Conservation (phyloP, 2,329 filamentous ascomycete species). For the Myriosclerotinia duriaeana region DNA sequence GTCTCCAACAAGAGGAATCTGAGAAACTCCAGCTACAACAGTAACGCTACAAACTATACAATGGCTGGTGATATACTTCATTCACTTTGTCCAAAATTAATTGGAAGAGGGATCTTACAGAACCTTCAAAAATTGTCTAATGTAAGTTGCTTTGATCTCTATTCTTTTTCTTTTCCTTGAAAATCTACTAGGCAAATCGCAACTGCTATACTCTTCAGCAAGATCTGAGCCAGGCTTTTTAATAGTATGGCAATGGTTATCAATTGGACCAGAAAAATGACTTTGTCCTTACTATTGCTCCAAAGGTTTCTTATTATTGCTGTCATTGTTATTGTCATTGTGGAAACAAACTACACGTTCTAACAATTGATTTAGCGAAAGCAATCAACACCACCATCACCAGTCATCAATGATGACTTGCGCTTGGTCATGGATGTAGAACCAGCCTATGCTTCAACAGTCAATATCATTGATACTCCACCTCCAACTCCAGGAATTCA, state of each 20-base stretch:
- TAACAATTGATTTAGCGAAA: slow-evolving; percentile 11
- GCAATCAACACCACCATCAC: neutral
- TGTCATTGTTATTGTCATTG: neutral
- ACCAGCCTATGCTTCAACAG: neutral
- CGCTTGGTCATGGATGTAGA: neutral
- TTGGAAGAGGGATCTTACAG: neutral
- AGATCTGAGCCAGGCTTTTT: neutral
- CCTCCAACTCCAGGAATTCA: neutral
- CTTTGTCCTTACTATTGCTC: neutral
- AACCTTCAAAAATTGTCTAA: slow-evolving; percentile 10
- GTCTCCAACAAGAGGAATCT: neutral
- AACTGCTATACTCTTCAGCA: neutral
- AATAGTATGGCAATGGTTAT: neutral
- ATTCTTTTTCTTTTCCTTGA: neutral
- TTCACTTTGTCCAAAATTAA: slow-evolving; percentile 6
- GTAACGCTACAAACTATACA: slow-evolving; percentile 4
- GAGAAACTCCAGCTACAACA: neutral
- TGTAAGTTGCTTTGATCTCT: neutral
- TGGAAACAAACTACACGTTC: neutral
- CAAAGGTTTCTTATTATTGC: neutral
- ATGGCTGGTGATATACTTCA: slow-evolving; percentile 2
- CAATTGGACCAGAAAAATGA: neutral
- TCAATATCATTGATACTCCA: neutral
- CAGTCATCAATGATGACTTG: neutral
- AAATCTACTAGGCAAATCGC: neutral